Percentiles rank a stretch among this genome's conserved stretches.
These are phyloP conservation scores for Gymnopilus dilepis DNA, from an alignment of 768 basidiomycete species.

Conservation along the genomic window DNA sequence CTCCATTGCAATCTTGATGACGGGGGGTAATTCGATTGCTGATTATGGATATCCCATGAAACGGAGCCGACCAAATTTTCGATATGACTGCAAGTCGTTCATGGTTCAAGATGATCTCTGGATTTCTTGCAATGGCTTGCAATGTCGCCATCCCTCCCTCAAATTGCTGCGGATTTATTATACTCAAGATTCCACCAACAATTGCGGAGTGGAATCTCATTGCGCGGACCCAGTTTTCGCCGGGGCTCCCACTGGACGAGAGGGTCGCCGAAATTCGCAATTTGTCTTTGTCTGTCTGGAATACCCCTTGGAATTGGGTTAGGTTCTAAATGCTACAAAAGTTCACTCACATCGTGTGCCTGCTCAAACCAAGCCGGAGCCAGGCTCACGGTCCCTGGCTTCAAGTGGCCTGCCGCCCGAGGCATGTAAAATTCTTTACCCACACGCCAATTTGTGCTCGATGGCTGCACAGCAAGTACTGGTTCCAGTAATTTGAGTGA, in stretches of 20 bases:
- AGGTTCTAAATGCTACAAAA: no score
- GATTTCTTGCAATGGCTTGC: not conserved
- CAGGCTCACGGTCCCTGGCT: slow-evolving; percentile 10
- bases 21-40: slow-evolving; percentile 10
- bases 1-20: slow-evolving; percentile 9
- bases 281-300: not conserved
- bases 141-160: not conserved
- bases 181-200: slow-evolving; percentile 1
- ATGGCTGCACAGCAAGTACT: not conserved
- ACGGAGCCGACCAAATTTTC: slow-evolving; percentile 8
- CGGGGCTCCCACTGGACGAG: not conserved
- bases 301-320: no score
- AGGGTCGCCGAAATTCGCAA: not conserved
- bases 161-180: slow-evolving; percentile 14
- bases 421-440: not conserved
- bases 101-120: not conserved
- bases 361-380: slow-evolving; percentile 20
- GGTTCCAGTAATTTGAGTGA: not conserved
- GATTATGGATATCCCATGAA: slow-evolving; percentile 8
- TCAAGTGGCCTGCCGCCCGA: not conserved
- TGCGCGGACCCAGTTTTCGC: not conserved
- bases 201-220: not conserved
- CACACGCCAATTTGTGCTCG: not conserved
- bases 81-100: not conserved
- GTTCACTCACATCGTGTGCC: slow-evolving; percentile 11